phyloP scores from a whole-genome alignment of 2,329 filamentous ascomycete genomes.

The Phyllosticta ampelicida region DNA sequence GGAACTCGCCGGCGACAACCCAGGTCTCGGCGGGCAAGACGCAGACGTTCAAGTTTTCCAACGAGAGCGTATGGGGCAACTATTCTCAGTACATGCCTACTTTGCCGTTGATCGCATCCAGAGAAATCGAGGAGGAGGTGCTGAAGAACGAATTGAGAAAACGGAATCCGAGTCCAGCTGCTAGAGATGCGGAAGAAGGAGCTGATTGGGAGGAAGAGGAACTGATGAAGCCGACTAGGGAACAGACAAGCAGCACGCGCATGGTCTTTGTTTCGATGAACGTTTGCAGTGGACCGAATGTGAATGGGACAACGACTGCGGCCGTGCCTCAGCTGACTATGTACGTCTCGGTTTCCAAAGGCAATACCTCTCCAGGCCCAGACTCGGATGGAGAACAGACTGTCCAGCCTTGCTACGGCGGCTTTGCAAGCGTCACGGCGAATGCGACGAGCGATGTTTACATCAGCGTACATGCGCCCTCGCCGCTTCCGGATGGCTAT shows the following conservation, averaged over 20 bases:
- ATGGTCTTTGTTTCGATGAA: conserved; percentile 75
- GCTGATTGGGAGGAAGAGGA: conserved; percentile 11
- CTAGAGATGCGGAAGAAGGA: conserved; percentile 8
- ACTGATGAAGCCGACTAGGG: conserved; percentile 13
- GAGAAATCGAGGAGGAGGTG: conserved; percentile 3
- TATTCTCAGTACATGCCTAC: conserved; percentile 23
- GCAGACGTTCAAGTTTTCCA: conserved; percentile 54
- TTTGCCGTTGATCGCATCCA: conserved; percentile 19
- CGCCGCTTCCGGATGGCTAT: conserved; percentile 40
- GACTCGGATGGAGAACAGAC: conserved; percentile 34
- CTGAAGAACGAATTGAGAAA: conserved; percentile 5
- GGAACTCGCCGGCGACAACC: conserved; percentile 52
- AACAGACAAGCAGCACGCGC: conserved; percentile 27
- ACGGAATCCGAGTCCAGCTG: conserved; percentile 8
- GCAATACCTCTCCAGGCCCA: conserved; percentile 58
- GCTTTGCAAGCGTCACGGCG: conserved; percentile 56
- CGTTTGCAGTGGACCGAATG: conserved; percentile 66
- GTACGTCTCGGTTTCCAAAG: conserved; percentile 58
- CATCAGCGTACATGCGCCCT: conserved; percentile 63
- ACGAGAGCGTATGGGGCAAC: conserved; percentile 41
- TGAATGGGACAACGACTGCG: conserved; percentile 37
- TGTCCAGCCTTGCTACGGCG: conserved; percentile 48
- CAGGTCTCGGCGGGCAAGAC: conserved; percentile 54
- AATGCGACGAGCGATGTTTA: conserved; percentile 59
- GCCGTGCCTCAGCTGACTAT: conserved; percentile 58